Conservation (phyloP, 495 filamentous ascomycete genomes). For the Cercophora newfieldiana region DNA sequence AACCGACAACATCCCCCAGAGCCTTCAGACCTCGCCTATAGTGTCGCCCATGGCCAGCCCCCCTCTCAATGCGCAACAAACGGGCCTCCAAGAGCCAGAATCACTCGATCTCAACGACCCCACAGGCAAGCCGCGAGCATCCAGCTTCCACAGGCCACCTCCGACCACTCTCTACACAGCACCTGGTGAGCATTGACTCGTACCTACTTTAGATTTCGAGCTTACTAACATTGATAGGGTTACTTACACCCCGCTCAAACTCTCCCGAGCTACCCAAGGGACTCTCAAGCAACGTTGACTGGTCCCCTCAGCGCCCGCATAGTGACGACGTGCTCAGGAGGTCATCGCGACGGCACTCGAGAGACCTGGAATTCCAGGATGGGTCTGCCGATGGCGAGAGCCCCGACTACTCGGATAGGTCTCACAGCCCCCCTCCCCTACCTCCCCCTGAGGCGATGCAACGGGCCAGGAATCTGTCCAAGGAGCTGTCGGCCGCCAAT, state of each 20-base stretch:
- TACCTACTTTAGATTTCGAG: neutral
- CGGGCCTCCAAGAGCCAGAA: constrained; percentile 75
- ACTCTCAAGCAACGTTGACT: constrained; percentile 44
- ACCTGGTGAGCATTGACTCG: constrained; percentile 28
- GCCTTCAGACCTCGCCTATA: constrained; percentile 88
- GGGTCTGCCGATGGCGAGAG: constrained; percentile 41
- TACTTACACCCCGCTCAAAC: constrained; percentile 62
- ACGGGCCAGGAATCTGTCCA: constrained; percentile 81
- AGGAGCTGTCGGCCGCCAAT: constrained; percentile 83
- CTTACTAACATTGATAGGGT: constrained; percentile 43
- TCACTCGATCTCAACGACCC: constrained; percentile 66
- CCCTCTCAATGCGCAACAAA: constrained; percentile 58
- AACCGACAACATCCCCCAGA: constrained; percentile 79
- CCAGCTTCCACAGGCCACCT: constrained; percentile 38
- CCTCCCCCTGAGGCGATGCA: constrained; percentile 73
- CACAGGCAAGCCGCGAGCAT: constrained; percentile 36
- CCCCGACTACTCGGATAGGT: constrained; percentile 49
- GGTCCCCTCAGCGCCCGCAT: constrained; percentile 44
- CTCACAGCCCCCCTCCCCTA: constrained; percentile 76
- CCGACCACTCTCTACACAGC: constrained; percentile 34
- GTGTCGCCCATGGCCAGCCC: constrained; percentile 86
- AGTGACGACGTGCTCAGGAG: constrained; percentile 47
- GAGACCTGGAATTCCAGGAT: constrained; percentile 42
- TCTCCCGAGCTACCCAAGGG: constrained; percentile 57
- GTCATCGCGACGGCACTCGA: constrained; percentile 42